These are phyloP conservation scores for Cystobasidium onofrii DNA, from an alignment of 768 basidiomycete species.

Conservation along the genomic window DNA sequence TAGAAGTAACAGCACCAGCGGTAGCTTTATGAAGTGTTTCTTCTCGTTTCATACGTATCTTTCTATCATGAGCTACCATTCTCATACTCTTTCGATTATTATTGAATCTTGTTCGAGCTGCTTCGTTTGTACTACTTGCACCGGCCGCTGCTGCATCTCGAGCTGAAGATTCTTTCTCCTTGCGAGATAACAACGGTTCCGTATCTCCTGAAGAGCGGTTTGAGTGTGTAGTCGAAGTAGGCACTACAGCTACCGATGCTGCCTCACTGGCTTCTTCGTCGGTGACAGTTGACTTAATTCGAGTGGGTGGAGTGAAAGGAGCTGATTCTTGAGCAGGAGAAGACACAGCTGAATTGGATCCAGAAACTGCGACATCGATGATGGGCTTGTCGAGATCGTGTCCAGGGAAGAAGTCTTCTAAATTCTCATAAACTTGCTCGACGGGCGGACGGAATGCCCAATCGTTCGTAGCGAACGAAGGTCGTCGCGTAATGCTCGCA, in stretches of 20 bases:
- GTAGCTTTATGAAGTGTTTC: conserved; percentile 50
- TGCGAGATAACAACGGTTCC: not conserved
- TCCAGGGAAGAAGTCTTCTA: conserved; percentile 91
- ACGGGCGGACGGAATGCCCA: conserved; percentile 42
- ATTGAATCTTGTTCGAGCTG: conserved; percentile 41
- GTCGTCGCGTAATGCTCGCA: not conserved
- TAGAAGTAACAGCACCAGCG: conserved; percentile 36
- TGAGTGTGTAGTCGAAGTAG: not conserved
- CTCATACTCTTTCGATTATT: conserved; percentile 80
- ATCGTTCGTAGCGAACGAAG: conserved; percentile 15
- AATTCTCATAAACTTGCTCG: conserved; percentile 83
- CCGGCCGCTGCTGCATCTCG: not conserved
- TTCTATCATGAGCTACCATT: conserved; percentile 79
- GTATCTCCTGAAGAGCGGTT: not conserved
- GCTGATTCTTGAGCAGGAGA: conserved; percentile 30
- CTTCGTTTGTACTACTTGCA: not conserved
- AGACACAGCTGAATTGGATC: conserved; percentile 50
- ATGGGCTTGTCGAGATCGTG: conserved; percentile 94
- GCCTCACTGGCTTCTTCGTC: not conserved
- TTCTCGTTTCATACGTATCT: conserved; percentile 61
- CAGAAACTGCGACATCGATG: conserved; percentile 63
- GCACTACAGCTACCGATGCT: not conserved
- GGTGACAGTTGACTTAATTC: not conserved
- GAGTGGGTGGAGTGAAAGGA: not conserved
- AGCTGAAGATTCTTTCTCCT: conserved; percentile 5